phyloP scores from a whole-genome alignment of 2,329 filamentous ascomycete genomes.

The Calonectria hongkongensis region DNA sequence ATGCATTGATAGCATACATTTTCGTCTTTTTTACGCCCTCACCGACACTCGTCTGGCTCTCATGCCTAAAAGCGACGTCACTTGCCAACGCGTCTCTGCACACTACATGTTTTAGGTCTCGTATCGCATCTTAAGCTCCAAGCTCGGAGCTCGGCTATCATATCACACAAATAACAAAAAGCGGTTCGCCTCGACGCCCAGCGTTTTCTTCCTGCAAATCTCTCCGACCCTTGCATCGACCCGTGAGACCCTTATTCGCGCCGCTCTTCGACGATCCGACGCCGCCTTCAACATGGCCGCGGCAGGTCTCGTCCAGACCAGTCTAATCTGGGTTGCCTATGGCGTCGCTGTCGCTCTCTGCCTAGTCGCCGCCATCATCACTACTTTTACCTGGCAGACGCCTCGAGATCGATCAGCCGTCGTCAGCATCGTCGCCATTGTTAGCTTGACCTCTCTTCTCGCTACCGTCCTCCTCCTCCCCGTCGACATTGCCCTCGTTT shows the following conservation, averaged over 20 bases:
- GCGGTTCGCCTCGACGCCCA: neutral
- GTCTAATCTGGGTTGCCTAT: constrained; percentile 96
- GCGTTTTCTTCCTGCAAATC: constrained; percentile 16
- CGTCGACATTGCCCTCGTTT: constrained; percentile 96
- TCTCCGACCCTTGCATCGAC: constrained; percentile 19
- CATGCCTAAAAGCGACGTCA: constrained; percentile 25
- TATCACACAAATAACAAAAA: constrained; percentile 27
- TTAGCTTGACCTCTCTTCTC: constrained; percentile 90
- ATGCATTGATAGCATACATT: constrained; percentile 16
- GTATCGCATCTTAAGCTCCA: constrained; percentile 17
- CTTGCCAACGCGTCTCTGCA: constrained; percentile 5
- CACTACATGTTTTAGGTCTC: neutral
- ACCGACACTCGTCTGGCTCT: neutral
- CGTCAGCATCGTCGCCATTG: constrained; percentile 88
- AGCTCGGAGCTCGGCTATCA: constrained; percentile 29
- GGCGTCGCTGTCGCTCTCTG: constrained; percentile 86
- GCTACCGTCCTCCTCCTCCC: constrained; percentile 94
- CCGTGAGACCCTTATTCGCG: neutral
- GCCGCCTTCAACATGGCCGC: constrained; percentile 59
- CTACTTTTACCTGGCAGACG: constrained; percentile 93
- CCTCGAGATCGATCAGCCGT: constrained; percentile 88
- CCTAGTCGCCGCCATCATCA: constrained; percentile 85
- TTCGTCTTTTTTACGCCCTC: neutral
- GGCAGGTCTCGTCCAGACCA: constrained; percentile 84
- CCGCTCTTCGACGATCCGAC: neutral